Evolutionary conservation across 2,329 filamentous ascomycete species (phyloP), one percentile per base, ranked within the genome.

Genomic region (Botryotinia convoluta): DNA sequence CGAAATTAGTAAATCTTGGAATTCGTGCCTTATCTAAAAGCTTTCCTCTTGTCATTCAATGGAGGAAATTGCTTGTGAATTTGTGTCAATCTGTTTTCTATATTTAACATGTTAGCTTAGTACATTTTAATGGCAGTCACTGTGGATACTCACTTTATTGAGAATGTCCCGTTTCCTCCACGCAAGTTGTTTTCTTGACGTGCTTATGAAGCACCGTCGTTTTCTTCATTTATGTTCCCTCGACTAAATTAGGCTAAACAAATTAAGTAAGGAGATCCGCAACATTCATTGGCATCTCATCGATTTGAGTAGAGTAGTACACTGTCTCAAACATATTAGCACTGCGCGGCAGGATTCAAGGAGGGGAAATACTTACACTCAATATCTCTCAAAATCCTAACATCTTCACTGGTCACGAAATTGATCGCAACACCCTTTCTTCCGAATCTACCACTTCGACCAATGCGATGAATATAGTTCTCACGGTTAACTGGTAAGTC

Each of bases 351-450:
- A 18, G 26, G 54, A n/a, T 12, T 42, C n/a, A 4, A 37, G 59
- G n/a, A 35, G 51, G 22, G 51, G 42, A 42, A 3, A 71, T 48
- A 87, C 91, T 84, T 86, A 95, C 92, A 85, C 86, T 99, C 96
- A 80, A 99, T 99, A 82, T 99, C 96, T 78, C 96, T 91, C 80
- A 99, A 88, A 82, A 99, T 99, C 82, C 96, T 92, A 74, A 99
- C 96, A 82, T 99, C 96, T 80, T 99, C 96, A 81, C 93, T 97
- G 4, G 96, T 99, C 77, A 99, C 96, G 81, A 99, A 99, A 87
- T 99, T 99, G 88, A 99, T 99, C 54, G 96, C 96, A 77, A 99
- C 96, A 88, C 96, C 96, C 87, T 99, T 99, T 80, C 96, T 90
- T 80, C 96, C 96, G 80, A 99, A 99, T 78, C 96, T 90, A 79